phyloP scores from a whole-genome alignment of 2,329 filamentous ascomycete genomes.

The Aspergillus ibericus region DNA sequence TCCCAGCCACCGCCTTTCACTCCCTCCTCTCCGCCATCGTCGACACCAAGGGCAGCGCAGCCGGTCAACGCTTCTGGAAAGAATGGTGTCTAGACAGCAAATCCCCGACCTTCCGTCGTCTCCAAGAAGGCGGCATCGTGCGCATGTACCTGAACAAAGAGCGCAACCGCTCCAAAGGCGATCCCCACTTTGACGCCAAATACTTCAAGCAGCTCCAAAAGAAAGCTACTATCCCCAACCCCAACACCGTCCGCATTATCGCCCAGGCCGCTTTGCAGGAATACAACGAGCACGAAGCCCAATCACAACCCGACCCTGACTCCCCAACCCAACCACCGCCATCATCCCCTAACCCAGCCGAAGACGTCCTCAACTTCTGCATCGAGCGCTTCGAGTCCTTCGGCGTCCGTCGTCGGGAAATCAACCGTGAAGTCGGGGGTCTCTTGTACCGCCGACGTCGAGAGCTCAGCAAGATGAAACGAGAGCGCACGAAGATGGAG shows the following conservation, averaged over 20 bases:
- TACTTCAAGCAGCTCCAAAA: conserved; percentile 26
- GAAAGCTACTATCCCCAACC: conserved; percentile 34
- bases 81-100: conserved; percentile 46
- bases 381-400: conserved; percentile 31
- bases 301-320: not conserved
- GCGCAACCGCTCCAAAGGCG: conserved; percentile 20
- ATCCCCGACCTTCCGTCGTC: conserved; percentile 21
- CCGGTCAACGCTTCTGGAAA: conserved; percentile 51
- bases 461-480: not conserved
- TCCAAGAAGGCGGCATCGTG: conserved; percentile 29
- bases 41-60: conserved; percentile 47
- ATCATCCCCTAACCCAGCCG: conserved; percentile 10
- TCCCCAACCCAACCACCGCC: not conserved
- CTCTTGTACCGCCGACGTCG: conserved; percentile 24
- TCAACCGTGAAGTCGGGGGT: conserved; percentile 37
- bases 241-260: conserved; percentile 40
- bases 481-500: conserved; percentile 3
- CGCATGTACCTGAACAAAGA: conserved; percentile 27
- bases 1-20: conserved; percentile 51
- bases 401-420: conserved; percentile 29
- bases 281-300: conserved; percentile 11
- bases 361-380: conserved; percentile 35
- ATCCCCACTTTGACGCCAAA: conserved; percentile 27
- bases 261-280: conserved; percentile 35
- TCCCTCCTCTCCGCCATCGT: conserved; percentile 56